A percentile compares a stretch with the other conserved stretches of the same genome.
phyloP scores from a whole-genome alignment of 176 grass and related monocot species.

The Triticum turgidum region DNA sequence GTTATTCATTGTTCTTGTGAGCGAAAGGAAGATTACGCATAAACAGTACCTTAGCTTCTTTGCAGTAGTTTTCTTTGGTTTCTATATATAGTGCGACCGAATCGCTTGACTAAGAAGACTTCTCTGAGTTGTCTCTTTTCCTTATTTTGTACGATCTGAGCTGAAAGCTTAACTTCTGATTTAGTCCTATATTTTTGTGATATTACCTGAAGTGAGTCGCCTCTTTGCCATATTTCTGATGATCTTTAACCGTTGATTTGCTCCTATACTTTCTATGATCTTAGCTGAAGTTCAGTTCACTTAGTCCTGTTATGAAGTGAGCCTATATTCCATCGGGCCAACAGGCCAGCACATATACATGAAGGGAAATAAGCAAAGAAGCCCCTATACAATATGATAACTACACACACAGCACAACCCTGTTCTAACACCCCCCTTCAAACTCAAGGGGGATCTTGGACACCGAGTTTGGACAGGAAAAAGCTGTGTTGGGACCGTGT shows the following conservation, averaged over 20 bases:
- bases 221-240: neutral
- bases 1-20: conserved; percentile 2
- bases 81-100: neutral
- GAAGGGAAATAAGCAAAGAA: no score
- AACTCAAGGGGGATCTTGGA: no score
- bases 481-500: no score
- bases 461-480: no score
- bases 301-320: neutral
- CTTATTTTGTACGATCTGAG: neutral
- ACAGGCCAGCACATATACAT: no score
- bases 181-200: neutral
- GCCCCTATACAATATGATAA: no score
- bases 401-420: no score
- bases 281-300: neutral
- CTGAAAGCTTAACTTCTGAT: neutral
- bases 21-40: neutral
- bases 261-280: neutral
- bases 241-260: neutral
- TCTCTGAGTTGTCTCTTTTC: neutral
- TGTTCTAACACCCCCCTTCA: no score
- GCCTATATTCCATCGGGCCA: no score
- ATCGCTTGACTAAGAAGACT: neutral
- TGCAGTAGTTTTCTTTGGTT: neutral
- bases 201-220: conserved; percentile 4
- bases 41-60: neutral